Conservation (phyloP, 1,284 basidiomycete genomes). For the Leccinum holopus region DNA sequence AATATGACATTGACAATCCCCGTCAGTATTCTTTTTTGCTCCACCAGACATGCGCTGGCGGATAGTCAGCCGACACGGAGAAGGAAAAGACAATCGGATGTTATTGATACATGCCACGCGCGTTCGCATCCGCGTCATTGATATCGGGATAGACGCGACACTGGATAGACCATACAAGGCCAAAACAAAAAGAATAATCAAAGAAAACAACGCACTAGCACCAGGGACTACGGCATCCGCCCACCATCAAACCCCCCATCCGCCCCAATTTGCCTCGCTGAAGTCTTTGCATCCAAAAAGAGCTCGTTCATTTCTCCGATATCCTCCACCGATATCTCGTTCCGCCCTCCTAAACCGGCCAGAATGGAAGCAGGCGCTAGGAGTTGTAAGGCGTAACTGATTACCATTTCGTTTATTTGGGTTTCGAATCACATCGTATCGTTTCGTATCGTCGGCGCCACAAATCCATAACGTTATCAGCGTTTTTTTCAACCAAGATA, state of each 20-base stretch:
- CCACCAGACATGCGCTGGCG: not conserved
- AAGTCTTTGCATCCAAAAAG: conserved; percentile 92
- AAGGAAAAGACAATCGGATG: not conserved
- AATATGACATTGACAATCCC: not conserved
- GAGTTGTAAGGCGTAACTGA: conserved; percentile 88
- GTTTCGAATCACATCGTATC: not conserved
- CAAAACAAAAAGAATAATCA: conserved; percentile 7
- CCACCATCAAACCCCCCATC: conserved; percentile 44
- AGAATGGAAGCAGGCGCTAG: conserved; percentile 93
- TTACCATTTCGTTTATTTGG: not conserved
- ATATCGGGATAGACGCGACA: not conserved
- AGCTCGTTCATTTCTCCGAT: conserved; percentile 90
- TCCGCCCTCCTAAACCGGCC: conserved; percentile 72
- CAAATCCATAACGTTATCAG: conserved; percentile 3
- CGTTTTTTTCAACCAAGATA: not conserved
- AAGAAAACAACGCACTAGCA: not conserved
- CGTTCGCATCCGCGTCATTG: not conserved
- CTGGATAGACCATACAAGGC: not conserved
- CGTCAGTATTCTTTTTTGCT: not conserved
- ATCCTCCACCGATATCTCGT: conserved; percentile 83
- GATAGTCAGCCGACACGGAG: not conserved
- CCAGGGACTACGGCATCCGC: conserved; percentile 22
- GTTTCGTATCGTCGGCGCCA: conserved; percentile 5
- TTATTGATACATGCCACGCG: not conserved
- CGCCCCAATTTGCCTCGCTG: conserved; percentile 54